A percentile compares a stretch with the other conserved stretches of the same genome.
Evolutionary conservation across 768 basidiomycete genomes (phyloP).

Genomic region (Tubosaeta sp.): DNA sequence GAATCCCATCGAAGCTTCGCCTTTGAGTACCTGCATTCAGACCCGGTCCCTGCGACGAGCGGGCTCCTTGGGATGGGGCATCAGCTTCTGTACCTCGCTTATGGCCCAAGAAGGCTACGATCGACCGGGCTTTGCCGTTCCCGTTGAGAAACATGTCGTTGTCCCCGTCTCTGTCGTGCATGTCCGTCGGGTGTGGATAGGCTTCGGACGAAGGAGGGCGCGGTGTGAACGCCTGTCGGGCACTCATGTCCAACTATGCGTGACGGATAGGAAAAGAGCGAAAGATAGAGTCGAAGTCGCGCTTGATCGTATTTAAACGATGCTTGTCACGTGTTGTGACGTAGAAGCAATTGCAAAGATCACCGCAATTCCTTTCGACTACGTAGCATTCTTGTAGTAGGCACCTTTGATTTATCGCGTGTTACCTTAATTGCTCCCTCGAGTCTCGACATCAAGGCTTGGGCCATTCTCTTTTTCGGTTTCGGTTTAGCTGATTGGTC

Average conservation of each 20-base stretch:
- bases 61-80: background rate
- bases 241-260: conserved; percentile 17
- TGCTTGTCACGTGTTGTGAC: conserved; percentile 1
- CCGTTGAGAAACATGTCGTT: conserved; percentile 2
- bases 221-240: conserved; percentile 25
- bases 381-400: no score
- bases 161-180: conserved; percentile 4
- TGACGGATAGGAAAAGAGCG: background rate
- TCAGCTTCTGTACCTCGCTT: conserved; percentile 10
- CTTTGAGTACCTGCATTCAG: conserved; percentile 3
- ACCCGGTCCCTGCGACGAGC: conserved; percentile 1
- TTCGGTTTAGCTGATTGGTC: no score
- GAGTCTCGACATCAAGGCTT: no score
- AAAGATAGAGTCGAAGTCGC: background rate
- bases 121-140: conserved; percentile 17
- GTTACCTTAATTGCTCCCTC: no score
- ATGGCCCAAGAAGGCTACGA: conserved; percentile 20
- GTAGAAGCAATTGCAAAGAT: no score
- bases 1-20: conserved; percentile 24
- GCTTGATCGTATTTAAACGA: background rate
- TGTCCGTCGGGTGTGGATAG: conserved; percentile 1
- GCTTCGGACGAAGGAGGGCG: conserved; percentile 14
- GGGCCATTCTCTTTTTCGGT: no score
- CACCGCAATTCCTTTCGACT: no score
- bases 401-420: no score